Evolutionary conservation across 2,329 filamentous ascomycete genomes (phyloP).

Genomic region (Alternaria novae-zelandiae): DNA sequence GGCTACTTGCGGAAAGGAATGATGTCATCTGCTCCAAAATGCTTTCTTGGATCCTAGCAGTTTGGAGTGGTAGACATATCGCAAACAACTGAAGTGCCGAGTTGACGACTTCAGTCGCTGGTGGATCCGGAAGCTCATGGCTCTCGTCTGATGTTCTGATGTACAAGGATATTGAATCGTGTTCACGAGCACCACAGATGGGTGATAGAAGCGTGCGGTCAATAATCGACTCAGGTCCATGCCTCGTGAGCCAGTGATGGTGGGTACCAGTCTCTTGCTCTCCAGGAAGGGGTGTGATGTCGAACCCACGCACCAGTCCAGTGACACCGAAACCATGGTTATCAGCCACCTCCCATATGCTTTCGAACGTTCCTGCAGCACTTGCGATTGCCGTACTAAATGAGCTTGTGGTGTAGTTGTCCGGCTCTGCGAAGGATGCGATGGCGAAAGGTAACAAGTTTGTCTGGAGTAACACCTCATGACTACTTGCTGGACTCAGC

Average conservation of each 20-base stretch:
- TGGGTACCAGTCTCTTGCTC: constrained; percentile 53
- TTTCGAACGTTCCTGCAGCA: constrained; percentile 88
- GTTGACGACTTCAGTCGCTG: constrained; percentile 92
- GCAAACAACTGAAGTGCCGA: constrained; percentile 93
- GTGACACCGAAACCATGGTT: constrained; percentile 95
- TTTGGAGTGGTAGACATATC: constrained; percentile 86
- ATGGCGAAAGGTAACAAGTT: constrained; percentile 90
- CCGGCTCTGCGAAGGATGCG: constrained; percentile 90
- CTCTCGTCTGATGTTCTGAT: constrained; percentile 60
- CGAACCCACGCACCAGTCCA: constrained; percentile 79
- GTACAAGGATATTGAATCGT: constrained; percentile 86
- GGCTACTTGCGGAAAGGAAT: constrained; percentile 78
- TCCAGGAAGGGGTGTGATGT: constrained; percentile 72
- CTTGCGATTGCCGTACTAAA: constrained; percentile 91
- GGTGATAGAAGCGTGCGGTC: constrained; percentile 65
- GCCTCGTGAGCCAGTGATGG: constrained; percentile 60
- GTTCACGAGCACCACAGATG: constrained; percentile 82
- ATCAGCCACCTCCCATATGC: constrained; percentile 92
- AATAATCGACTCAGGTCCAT: constrained; percentile 69
- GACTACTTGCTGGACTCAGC: constrained; percentile 81
- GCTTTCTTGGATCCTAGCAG: constrained; percentile 92
- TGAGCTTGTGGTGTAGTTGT: constrained; percentile 83
- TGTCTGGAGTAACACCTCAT: constrained; percentile 86
- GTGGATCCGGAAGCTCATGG: constrained; percentile 71
- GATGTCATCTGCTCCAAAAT: constrained; percentile 92